Evolutionary conservation across 1,139 yeast species (phyloP).

Genomic region (Wickerhamiella pararugosa): DNA sequence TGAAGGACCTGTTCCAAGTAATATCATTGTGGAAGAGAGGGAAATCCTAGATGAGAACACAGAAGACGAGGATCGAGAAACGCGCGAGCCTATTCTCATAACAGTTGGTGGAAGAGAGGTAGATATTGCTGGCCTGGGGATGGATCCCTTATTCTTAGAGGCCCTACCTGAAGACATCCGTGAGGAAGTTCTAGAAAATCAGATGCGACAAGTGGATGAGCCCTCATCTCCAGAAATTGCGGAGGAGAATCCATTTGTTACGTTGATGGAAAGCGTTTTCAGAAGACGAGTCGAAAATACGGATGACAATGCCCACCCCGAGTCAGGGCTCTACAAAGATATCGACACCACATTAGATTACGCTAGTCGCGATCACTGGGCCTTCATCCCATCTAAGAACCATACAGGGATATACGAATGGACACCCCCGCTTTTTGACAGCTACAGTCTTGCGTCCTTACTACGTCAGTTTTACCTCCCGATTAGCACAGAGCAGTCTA

Average conservation of each 20-base stretch:
- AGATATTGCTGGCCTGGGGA: slow-evolving; percentile 4
- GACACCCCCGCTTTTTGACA: not conserved
- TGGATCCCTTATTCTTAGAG: slow-evolving; percentile 7
- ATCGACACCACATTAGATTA: no score
- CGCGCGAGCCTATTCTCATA: not conserved
- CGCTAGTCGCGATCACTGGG: not conserved
- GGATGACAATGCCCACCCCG: not conserved
- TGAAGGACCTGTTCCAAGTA: not conserved
- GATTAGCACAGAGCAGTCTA: no score
- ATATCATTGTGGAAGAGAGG: not conserved
- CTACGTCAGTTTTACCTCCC: not conserved
- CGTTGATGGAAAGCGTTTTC: no score
- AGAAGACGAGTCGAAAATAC: not conserved
- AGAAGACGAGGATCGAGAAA: not conserved
- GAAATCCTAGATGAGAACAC: not conserved
- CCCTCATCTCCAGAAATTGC: not conserved
- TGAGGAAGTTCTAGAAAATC: slow-evolving; percentile 3
- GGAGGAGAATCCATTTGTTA: not conserved
- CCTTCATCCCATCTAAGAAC: not conserved
- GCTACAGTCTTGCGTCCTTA: not conserved
- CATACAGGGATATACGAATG: slow-evolving; percentile 1
- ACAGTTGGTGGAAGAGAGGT: slow-evolving; percentile 4
- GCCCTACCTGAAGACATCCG: slow-evolving; percentile 6
- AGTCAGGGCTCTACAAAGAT: not conserved
- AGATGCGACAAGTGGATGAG: not conserved